These are phyloP conservation scores for Marasmius fiardii DNA, from an alignment of 1,284 basidiomycete genomes.

Conservation along the genomic window DNA sequence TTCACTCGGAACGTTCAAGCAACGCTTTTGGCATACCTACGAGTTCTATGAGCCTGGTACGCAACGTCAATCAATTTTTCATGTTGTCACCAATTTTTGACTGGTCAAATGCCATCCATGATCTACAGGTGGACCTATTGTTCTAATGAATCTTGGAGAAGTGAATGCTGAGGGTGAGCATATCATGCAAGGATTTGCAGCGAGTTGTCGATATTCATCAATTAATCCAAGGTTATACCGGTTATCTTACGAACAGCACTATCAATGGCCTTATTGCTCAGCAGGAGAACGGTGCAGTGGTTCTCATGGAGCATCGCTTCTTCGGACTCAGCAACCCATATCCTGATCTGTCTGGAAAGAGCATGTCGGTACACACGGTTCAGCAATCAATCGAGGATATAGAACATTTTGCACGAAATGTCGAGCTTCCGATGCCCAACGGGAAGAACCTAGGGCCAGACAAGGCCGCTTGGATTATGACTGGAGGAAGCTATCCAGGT, in stretches of 20 bases:
- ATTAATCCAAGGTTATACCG: slow-evolving; percentile 38
- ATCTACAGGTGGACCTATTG: slow-evolving; percentile 59
- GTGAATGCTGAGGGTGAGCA: slow-evolving; percentile 30
- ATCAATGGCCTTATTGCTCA: slow-evolving; percentile 68
- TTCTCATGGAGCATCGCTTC: slow-evolving; percentile 52
- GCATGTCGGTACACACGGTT: slow-evolving; percentile 57
- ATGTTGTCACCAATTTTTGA: neutral
- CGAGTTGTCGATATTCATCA: neutral
- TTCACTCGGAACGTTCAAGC: slow-evolving; percentile 72
- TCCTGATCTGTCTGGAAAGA: slow-evolving; percentile 56
- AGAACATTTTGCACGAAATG: slow-evolving; percentile 67
- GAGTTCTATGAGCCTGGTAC: slow-evolving; percentile 58
- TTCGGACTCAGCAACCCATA: slow-evolving; percentile 52
- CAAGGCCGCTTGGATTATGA: slow-evolving; percentile 57
- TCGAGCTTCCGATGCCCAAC: slow-evolving; percentile 61
- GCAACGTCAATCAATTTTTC: neutral
- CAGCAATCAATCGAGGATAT: slow-evolving; percentile 73
- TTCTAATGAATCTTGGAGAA: slow-evolving; percentile 53
- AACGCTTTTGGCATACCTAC: slow-evolving; percentile 66
- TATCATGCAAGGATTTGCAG: neutral
- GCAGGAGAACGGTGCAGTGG: slow-evolving; percentile 57
- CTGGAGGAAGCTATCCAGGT: slow-evolving; percentile 15
- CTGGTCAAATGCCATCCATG: neutral
- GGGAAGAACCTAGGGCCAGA: slow-evolving; percentile 54
- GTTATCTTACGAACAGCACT: slow-evolving; percentile 61